A percentile compares a stretch with the other conserved stretches of the same genome.
Conservation (phyloP, 2,329 filamentous ascomycete species). For the Pestalotiopsis sp. region DNA sequence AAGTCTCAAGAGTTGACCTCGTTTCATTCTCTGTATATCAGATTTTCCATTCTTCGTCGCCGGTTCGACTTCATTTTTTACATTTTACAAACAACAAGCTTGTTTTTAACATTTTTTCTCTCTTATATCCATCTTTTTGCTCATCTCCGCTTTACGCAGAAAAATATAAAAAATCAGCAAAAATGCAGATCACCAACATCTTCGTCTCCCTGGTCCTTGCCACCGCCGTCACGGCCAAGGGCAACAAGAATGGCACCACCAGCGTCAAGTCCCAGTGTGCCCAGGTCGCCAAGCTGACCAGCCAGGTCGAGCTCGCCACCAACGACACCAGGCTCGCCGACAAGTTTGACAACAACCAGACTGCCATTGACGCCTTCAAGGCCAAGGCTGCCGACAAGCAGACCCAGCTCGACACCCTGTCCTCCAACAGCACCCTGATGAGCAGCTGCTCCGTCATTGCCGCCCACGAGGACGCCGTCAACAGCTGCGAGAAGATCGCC, state of each 20-base stretch:
- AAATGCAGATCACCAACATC: slow-evolving; percentile 19
- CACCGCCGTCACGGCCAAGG: slow-evolving; percentile 26
- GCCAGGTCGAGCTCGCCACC: slow-evolving; percentile 32
- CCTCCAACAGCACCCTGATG: slow-evolving; percentile 38
- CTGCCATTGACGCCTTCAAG: slow-evolving; percentile 36
- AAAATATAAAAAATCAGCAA: slow-evolving; percentile 2
- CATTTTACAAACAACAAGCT: slow-evolving; percentile 2
- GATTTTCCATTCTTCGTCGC: slow-evolving; percentile 15
- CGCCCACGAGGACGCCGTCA: slow-evolving; percentile 29
- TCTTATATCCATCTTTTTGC: not conserved
- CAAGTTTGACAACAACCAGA: slow-evolving; percentile 36
- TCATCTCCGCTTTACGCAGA: not conserved
- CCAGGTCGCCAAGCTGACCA: slow-evolving; percentile 30
- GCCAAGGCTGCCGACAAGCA: slow-evolving; percentile 33
- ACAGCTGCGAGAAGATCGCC: slow-evolving; percentile 30
- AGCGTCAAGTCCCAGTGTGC: slow-evolving; percentile 33
- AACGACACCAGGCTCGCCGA: slow-evolving; percentile 37
- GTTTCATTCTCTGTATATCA: slow-evolving; percentile 9
- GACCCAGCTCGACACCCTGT: slow-evolving; percentile 30
- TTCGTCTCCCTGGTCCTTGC: slow-evolving; percentile 17
- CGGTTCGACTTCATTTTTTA: slow-evolving; percentile 12
- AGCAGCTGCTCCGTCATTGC: slow-evolving; percentile 32
- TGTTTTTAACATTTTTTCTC: slow-evolving; percentile 2
- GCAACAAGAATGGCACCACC: slow-evolving; percentile 27
- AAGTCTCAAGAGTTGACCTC: slow-evolving; percentile 10